These are phyloP conservation scores for Penicillium sclerotigenum DNA, from an alignment of 2,329 filamentous ascomycete species.

Conservation along the genomic window DNA sequence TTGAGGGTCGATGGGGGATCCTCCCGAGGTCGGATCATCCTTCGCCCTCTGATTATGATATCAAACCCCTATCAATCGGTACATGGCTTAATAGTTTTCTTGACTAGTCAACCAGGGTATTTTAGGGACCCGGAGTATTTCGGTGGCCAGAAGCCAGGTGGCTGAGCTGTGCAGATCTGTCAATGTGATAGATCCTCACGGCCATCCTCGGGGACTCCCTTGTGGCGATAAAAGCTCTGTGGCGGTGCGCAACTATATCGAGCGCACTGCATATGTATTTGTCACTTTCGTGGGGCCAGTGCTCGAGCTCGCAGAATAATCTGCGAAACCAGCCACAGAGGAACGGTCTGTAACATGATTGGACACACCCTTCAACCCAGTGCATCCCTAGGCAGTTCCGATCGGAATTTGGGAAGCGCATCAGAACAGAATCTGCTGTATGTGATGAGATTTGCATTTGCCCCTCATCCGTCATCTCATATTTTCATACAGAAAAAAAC, in stretches of 20 bases:
- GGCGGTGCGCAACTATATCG: conserved; percentile 19
- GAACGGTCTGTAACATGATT: conserved; percentile 13
- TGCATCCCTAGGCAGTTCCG: conserved; percentile 17
- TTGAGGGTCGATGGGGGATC: neutral
- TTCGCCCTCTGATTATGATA: neutral
- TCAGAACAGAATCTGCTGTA: conserved; percentile 4
- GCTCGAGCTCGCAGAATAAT: neutral
- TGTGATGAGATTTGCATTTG: conserved; percentile 19
- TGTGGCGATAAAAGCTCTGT: conserved; percentile 19
- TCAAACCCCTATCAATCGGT: conserved; percentile 4
- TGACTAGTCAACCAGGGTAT: conserved; percentile 10
- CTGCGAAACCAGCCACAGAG: neutral
- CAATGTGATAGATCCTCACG: conserved; percentile 19
- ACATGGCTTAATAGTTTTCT: neutral
- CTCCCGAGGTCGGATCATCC: neutral
- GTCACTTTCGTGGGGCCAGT: conserved; percentile 2
- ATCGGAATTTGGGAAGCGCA: conserved; percentile 16
- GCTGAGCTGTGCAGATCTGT: conserved; percentile 8
- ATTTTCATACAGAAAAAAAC: neutral
- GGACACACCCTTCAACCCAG: conserved; percentile 2
- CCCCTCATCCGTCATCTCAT: conserved; percentile 20
- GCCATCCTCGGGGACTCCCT: neutral
- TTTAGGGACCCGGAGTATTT: conserved; percentile 16
- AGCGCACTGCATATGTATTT: conserved; percentile 4
- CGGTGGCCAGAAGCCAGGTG: conserved; percentile 6